These are phyloP conservation scores for Cyclotella atomus DNA, from an alignment of 108 stramenopile genomes.

Conservation along the genomic window DNA sequence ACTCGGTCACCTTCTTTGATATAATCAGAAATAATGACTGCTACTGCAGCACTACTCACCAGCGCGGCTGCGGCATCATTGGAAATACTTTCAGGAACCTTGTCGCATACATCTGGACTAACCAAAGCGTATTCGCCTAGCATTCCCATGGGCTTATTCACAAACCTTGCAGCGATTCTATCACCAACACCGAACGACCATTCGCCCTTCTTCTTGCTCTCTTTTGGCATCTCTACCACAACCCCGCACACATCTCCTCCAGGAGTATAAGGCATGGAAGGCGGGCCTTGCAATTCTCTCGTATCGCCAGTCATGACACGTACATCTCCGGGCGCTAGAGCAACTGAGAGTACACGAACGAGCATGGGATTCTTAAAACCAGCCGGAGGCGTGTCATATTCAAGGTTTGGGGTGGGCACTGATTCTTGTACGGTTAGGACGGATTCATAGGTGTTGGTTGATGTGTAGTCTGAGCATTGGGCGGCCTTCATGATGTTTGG, in stretches of 20 bases:
- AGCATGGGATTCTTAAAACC: slow-evolving; percentile 49
- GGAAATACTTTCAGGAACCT: slow-evolving; percentile 47
- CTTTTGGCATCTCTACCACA: slow-evolving; percentile 52
- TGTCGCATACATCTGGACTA: slow-evolving; percentile 46
- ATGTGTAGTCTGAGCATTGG: slow-evolving; percentile 60
- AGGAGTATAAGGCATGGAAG: slow-evolving; percentile 68
- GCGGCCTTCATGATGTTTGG: slow-evolving; percentile 52
- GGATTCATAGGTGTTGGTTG: slow-evolving; percentile 42
- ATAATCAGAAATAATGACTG: slow-evolving; percentile 49
- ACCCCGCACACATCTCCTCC: slow-evolving; percentile 71
- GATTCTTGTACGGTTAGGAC: slow-evolving; percentile 59
- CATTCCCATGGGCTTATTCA: slow-evolving; percentile 55
- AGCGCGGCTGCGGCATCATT: slow-evolving; percentile 61
- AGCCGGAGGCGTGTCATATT: slow-evolving; percentile 16
- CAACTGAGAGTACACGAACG: slow-evolving; percentile 53
- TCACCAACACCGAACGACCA: slow-evolving; percentile 57
- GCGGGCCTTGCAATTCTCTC: slow-evolving; percentile 69
- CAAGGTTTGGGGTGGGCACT: slow-evolving; percentile 38
- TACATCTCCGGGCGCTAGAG: slow-evolving; percentile 67
- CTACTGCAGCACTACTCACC: slow-evolving; percentile 49
- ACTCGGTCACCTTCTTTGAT: slow-evolving; percentile 56
- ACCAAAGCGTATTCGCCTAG: slow-evolving; percentile 66
- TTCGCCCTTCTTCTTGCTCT: slow-evolving; percentile 13
- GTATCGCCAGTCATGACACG: slow-evolving; percentile 64
- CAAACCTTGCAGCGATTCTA: slow-evolving; percentile 60